Percentiles rank a stretch among this genome's conserved stretches.
phyloP scores from a whole-genome alignment of 768 basidiomycete genomes.

The Tricholoma flavovirens region DNA sequence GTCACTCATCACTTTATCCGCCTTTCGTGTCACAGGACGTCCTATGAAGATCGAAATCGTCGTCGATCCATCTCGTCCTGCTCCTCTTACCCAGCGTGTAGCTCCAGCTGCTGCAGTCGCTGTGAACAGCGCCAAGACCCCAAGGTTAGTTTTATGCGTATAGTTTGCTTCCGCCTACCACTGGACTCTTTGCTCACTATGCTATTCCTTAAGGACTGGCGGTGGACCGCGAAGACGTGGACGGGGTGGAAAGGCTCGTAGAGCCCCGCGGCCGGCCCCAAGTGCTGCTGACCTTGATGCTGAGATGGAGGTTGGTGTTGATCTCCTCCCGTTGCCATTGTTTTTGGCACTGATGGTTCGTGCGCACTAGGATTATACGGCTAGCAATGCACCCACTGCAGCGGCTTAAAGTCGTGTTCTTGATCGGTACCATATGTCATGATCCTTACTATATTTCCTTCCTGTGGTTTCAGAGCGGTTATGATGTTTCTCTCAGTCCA shows the following conservation, averaged over 20 bases:
- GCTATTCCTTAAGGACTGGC: conserved; percentile 22
- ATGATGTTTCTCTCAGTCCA: not conserved
- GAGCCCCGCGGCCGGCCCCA: conserved; percentile 64
- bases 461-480: conserved; percentile 6
- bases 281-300: conserved; percentile 91
- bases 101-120: conserved; percentile 39
- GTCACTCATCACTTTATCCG: conserved; percentile 20
- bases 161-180: not conserved
- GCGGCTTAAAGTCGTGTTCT: conserved; percentile 20
- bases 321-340: not conserved
- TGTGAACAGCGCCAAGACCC: conserved; percentile 21
- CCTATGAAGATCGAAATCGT: conserved; percentile 99
- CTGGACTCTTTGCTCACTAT: conserved; percentile 1
- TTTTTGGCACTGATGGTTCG: conserved; percentile 1
- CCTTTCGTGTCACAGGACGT: conserved; percentile 59
- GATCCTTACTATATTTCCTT: not conserved
- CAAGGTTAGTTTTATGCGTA: conserved; percentile 25
- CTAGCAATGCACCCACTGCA: conserved; percentile 46
- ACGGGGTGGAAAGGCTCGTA: conserved; percentile 35
- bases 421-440: not conserved
- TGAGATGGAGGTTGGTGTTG: conserved; percentile 82
- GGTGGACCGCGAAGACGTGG: conserved; percentile 38
- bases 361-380: conserved; percentile 60
- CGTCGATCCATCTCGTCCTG: conserved; percentile 72
- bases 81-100: conserved; percentile 77